Percentiles rank a stretch among this genome's conserved stretches.
These are phyloP conservation scores for Diaporthe ilicicola DNA, from an alignment of 2,329 filamentous ascomycete genomes.

Conservation along the genomic window DNA sequence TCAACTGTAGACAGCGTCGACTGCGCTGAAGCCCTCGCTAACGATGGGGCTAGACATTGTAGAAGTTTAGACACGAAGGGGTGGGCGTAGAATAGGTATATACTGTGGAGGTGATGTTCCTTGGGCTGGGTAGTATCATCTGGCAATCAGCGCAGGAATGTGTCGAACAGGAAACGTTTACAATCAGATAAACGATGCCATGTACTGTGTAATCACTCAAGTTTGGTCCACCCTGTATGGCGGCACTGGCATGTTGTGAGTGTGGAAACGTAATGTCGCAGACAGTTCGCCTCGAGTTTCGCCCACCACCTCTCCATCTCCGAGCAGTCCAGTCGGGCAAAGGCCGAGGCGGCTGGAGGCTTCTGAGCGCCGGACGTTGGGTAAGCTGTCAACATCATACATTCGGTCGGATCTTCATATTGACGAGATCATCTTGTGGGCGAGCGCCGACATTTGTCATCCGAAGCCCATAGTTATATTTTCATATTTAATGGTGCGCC, in stretches of 20 bases:
- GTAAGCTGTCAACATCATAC: neutral
- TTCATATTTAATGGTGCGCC: too few species aligned
- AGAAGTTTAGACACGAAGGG: neutral
- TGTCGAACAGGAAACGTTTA: neutral
- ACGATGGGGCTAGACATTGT: neutral
- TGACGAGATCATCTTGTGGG: neutral
- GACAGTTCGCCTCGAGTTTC: neutral
- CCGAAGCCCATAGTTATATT: too few species aligned
- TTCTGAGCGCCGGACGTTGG: neutral
- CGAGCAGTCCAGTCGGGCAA: constrained; percentile 13
- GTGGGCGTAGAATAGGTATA: neutral
- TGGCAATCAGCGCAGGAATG: neutral
- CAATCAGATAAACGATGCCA: neutral
- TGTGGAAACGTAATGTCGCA: constrained; percentile 5
- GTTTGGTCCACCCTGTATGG: neutral
- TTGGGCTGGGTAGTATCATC: neutral
- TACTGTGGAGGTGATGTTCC: too few species aligned
- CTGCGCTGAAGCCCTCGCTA: neutral
- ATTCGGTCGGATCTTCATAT: neutral
- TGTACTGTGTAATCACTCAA: neutral
- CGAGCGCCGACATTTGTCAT: neutral
- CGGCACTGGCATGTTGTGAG: neutral
- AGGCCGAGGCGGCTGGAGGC: neutral
- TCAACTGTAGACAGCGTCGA: neutral
- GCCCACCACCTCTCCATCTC: constrained; percentile 7